These are phyloP conservation scores for Candida hispaniensis DNA, from an alignment of 805 yeast species.

Conservation along the genomic window DNA sequence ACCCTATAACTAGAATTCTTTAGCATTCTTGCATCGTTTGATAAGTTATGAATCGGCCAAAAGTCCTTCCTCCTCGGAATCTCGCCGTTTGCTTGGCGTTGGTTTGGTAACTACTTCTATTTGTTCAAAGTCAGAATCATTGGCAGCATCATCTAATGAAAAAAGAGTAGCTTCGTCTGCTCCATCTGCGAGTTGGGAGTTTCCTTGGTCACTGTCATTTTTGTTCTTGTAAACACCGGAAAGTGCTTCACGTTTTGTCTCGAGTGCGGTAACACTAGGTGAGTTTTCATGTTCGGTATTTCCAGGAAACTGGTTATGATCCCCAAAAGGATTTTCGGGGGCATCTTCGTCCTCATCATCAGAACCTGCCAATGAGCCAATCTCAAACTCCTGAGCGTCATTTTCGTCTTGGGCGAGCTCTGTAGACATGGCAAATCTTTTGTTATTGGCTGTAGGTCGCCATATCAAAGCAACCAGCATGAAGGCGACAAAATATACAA, in stretches of 20 bases:
- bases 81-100: no score
- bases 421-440: constrained; percentile 87
- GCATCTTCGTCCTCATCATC: constrained; percentile 32
- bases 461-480: constrained; percentile 78
- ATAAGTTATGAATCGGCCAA: no score
- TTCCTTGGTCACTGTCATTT: constrained; percentile 5
- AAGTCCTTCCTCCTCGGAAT: no score
- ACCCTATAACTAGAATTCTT: no score
- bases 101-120: no score
- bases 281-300: constrained; percentile 7
- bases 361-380: constrained; percentile 41
- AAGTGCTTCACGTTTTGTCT: constrained; percentile 9
- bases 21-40: no score
- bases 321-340: constrained; percentile 14
- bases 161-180: constrained; percentile 13
- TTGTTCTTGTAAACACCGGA: constrained; percentile 14
- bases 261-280: constrained; percentile 4
- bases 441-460: constrained; percentile 96
- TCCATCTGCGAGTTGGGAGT: constrained; percentile 9
- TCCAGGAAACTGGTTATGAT: constrained; percentile 6
- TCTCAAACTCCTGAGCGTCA: constrained; percentile 56
- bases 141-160: constrained; percentile 13
- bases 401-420: constrained; percentile 71
- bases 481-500: constrained; percentile 75
- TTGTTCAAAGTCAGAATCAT: no score